phyloP scores from a whole-genome alignment of 805 yeast species.

The Saccharomycopsis javanensis region DNA sequence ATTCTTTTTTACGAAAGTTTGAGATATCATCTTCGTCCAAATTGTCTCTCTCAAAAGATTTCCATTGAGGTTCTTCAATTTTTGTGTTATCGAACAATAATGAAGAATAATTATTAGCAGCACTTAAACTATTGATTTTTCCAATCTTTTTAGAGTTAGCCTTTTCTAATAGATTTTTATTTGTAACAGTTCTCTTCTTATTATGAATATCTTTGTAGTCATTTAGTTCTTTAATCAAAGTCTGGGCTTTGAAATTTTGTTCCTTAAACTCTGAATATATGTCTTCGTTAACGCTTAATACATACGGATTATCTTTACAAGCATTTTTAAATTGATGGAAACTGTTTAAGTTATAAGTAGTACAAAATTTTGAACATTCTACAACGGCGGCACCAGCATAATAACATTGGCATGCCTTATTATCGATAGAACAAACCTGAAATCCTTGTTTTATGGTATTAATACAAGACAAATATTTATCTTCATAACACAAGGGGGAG shows the following conservation, averaged over 20 bases:
- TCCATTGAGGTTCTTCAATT: not conserved
- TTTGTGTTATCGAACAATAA: not conserved
- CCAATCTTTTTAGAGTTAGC: not conserved
- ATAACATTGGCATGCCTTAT: conserved; percentile 13
- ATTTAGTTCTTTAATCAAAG: conserved; percentile 5
- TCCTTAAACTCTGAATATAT: not conserved
- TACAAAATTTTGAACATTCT: conserved; percentile 11
- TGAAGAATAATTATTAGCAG: not conserved
- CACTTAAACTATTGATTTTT: not conserved
- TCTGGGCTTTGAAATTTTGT: not conserved
- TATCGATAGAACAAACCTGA: conserved; percentile 7
- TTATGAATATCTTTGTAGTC: not conserved
- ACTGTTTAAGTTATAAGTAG: conserved; percentile 5
- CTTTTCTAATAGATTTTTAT: not conserved
- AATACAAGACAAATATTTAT: not conserved
- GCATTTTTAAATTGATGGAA: conserved; percentile 5
- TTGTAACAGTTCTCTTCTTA: not conserved
- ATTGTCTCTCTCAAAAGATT: conserved; percentile 2
- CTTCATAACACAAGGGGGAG: not conserved
- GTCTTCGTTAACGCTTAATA: conserved; percentile 1
- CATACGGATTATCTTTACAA: conserved; percentile 9
- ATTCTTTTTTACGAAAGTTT: not conserved
- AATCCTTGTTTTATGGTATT: conserved; percentile 1
- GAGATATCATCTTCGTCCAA: not conserved
- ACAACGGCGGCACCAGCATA: conserved; percentile 10